Percentiles rank a stretch among this genome's conserved stretches.
Evolutionary conservation across 1,284 basidiomycete species (phyloP).

Genomic region (Pholiota adiposa): DNA sequence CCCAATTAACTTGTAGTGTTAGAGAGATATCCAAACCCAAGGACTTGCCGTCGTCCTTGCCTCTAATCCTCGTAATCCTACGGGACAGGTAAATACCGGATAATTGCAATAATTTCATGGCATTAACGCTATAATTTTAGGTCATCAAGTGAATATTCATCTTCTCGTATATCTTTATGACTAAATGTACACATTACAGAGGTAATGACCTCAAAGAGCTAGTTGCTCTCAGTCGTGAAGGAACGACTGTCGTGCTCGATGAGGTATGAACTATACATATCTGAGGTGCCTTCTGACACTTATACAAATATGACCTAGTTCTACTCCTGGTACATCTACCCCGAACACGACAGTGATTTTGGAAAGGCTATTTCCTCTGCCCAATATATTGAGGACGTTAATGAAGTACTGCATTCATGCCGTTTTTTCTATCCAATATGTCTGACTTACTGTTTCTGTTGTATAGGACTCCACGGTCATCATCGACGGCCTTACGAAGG

Average conservation of each 20-base stretch:
- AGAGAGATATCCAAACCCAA: conserved; percentile 80
- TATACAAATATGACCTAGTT: conserved; percentile 51
- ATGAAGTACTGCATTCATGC: conserved; percentile 51
- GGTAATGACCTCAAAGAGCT: conserved; percentile 84
- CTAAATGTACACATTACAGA: conserved; percentile 35
- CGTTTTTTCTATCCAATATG: not conserved
- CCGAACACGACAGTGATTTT: conserved; percentile 72
- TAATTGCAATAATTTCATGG: not conserved
- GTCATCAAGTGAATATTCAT: conserved; percentile 45
- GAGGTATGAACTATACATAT: conserved; percentile 54
- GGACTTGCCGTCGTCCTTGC: conserved; percentile 87
- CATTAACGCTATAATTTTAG: conserved; percentile 20
- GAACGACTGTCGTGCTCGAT: conserved; percentile 85
- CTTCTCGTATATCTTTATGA: conserved; percentile 4
- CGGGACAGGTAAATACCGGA: conserved; percentile 65
- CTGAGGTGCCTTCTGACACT: not conserved
- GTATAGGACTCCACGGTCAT: conserved; percentile 76
- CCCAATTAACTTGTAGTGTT: not conserved
- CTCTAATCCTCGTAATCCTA: conserved; percentile 92
- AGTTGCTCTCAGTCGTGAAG: conserved; percentile 72
- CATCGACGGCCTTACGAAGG: conserved; percentile 94
- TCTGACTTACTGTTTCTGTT: not conserved
- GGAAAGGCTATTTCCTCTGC: conserved; percentile 87
- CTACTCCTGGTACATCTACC: conserved; percentile 93
- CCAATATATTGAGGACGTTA: conserved; percentile 84